Evolutionary conservation across 441 rosid species (phyloP).

Genomic region (Gossypium laxum): DNA sequence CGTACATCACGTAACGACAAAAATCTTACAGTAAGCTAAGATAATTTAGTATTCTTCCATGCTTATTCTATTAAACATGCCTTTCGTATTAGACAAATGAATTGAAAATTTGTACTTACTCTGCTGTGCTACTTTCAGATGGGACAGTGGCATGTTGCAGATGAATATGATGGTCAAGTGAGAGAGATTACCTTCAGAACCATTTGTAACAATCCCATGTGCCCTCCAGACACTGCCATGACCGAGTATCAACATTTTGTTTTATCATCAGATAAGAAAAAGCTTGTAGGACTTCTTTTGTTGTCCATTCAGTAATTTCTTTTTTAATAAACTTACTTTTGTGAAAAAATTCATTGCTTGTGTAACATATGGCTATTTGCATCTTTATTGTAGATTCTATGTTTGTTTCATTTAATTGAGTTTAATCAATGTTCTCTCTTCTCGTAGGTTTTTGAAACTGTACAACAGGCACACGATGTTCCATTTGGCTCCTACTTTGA

Average conservation of each 20-base stretch:
- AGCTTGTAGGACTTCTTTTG: slow-evolving; percentile 37
- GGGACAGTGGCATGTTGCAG: slow-evolving; percentile 85
- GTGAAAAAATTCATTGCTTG: neutral
- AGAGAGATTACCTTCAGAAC: slow-evolving; percentile 86
- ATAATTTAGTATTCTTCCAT: slow-evolving; percentile 1
- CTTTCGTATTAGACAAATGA: neutral
- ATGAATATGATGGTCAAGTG: slow-evolving; percentile 90
- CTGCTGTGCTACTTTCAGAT: slow-evolving; percentile 43
- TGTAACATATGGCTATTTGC: neutral
- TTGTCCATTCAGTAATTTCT: neutral
- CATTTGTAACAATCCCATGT: slow-evolving; percentile 89
- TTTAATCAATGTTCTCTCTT: slow-evolving; percentile 4
- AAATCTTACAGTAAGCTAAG: slow-evolving; percentile 56
- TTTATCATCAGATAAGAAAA: slow-evolving; percentile 63
- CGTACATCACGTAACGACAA: slow-evolving; percentile 69
- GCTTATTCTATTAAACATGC: neutral
- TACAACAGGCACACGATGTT: slow-evolving; percentile 91
- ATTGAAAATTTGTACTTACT: slow-evolving; percentile 15
- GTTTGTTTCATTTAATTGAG: neutral
- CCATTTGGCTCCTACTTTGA: slow-evolving; percentile 96
- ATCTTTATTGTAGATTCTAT: neutral
- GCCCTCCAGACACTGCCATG: slow-evolving; percentile 96
- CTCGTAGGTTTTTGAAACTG: slow-evolving; percentile 79
- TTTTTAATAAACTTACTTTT: neutral
- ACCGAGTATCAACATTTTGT: slow-evolving; percentile 88